Percentiles rank a stretch among this genome's conserved stretches.
phyloP scores from a whole-genome alignment of 768 basidiomycete species.

The Amanita inopinata region DNA sequence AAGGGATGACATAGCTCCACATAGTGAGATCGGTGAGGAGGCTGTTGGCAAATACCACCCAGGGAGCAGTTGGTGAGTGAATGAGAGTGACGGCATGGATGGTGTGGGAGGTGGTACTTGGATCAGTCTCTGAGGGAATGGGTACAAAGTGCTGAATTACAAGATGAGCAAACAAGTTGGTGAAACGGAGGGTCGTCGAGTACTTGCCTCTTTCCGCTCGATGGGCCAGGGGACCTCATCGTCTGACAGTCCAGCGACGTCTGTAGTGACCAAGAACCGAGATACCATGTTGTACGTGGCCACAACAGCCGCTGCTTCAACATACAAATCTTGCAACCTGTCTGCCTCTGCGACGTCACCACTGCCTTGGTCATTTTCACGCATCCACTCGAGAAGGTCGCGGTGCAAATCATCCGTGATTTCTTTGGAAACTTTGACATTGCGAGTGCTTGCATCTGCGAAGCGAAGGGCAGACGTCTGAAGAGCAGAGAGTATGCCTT shows the following conservation, averaged over 20 bases:
- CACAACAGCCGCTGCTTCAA: slow-evolving; percentile 44
- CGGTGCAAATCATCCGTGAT: slow-evolving; percentile 31
- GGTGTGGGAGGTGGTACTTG: slow-evolving; percentile 17
- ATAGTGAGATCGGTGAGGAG: slow-evolving; percentile 37
- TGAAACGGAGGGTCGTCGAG: neutral
- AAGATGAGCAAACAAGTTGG: neutral
- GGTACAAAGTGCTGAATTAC: slow-evolving; percentile 30
- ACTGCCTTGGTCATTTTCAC: neutral
- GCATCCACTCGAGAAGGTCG: slow-evolving; percentile 22
- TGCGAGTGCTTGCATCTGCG: slow-evolving; percentile 48
- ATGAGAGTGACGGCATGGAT: slow-evolving; percentile 35
- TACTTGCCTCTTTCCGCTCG: slow-evolving; percentile 31
- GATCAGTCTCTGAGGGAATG: slow-evolving; percentile 23
- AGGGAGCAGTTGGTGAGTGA: slow-evolving; percentile 30
- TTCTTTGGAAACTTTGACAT: slow-evolving; percentile 31
- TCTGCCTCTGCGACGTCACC: slow-evolving; percentile 14
- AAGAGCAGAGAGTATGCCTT: slow-evolving; percentile 33
- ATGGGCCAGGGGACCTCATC: slow-evolving; percentile 39
- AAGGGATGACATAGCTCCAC: slow-evolving; percentile 37
- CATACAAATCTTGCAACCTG: slow-evolving; percentile 33
- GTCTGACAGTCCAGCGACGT: slow-evolving; percentile 46
- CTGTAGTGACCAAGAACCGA: slow-evolving; percentile 50
- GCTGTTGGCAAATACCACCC: slow-evolving; percentile 43
- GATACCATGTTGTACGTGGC: slow-evolving; percentile 64
- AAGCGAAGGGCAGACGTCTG: slow-evolving; percentile 46